Percentiles rank a stretch among this genome's conserved stretches.
These are phyloP conservation scores for Picea mariana DNA, from an alignment of 83 land plant species.

Conservation along the genomic window DNA sequence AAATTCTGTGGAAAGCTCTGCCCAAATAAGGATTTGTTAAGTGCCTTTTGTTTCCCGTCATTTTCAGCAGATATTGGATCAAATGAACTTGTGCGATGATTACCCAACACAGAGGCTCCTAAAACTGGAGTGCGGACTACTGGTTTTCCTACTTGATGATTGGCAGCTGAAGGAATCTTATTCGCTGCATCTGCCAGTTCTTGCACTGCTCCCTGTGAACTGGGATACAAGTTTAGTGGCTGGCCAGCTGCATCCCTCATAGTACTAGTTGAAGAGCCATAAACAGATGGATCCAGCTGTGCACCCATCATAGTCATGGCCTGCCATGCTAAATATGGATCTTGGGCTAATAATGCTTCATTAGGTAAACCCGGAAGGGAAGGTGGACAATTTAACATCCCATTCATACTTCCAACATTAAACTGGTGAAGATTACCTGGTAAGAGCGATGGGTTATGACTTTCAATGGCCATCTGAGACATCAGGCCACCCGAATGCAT, in stretches of 20 bases:
- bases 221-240: conserved; percentile 24
- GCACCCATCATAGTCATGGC: conserved; percentile 45
- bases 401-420: conserved; percentile 28
- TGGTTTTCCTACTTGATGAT: conserved; percentile 18
- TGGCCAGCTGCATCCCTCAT: conserved; percentile 24
- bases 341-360: conserved; percentile 38
- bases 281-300: conserved; percentile 45
- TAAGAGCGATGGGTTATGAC: conserved; percentile 4
- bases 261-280: conserved; percentile 41
- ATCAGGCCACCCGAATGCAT: conserved; percentile 23
- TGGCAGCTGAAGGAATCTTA: conserved; percentile 1
- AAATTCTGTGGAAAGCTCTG: conserved; percentile 36
- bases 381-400: conserved; percentile 28
- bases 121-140: conserved; percentile 20
- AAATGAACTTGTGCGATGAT: conserved; percentile 23
- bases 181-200: conserved; percentile 14
- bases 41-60: conserved; percentile 11
- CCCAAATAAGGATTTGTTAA: conserved; percentile 15
- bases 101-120: conserved; percentile 27
- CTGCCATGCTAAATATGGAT: conserved; percentile 29
- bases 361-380: conserved; percentile 35
- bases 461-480: conserved; percentile 20
- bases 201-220: conserved; percentile 17
- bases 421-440: conserved; percentile 22
- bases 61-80: conserved; percentile 25